Evolutionary conservation across 1,139 yeast species (phyloP), one percentile per base, ranked within the genome.

Genomic region (Sugiyamaella pinicola): DNA sequence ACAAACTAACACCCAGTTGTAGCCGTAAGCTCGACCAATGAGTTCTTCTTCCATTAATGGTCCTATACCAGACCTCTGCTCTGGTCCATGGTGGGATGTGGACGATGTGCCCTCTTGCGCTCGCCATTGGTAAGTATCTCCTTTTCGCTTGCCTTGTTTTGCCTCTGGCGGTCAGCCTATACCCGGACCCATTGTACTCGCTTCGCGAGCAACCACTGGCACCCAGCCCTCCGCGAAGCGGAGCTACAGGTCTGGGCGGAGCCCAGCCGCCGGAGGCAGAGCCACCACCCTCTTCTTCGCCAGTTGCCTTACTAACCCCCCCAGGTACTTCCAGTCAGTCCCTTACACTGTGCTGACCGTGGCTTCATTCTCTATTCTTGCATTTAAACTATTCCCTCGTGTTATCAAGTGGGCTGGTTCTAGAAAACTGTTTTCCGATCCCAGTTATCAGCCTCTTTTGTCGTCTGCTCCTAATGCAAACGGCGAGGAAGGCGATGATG

Each of bases 81-180:
- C 58, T 10, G 66, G 62, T 38, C 61, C 66, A 7, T 39, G 58
- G 29, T 66, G 69, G 69, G 55, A 54, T 24, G 58, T 57, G 8
- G 69, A 66, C 41, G 69, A 65, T 51, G 49, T 67, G 17, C 62
- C 59, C 22, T 55, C 59, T 7, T 67, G 70, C 47, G 58, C 55
- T 47, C 52, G 62, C 26, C 69, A 67, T 40, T 54, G 55, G 69
- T 65, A 61, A 46, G 69, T 55, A 12, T 24, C 3, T 17, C 28
- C 35, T 12, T 41, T 17, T 17, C n/a, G n/a, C n/a, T n/a, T n/a
- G n/a, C n/a, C n/a, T n/a, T n/a, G n/a, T n/a, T n/a, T n/a, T n/a
- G n/a, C n/a, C n/a, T n/a, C n/a, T n/a, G n/a, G n/a, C n/a, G n/a
- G n/a, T n/a, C n/a, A n/a, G n/a, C n/a, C n/a, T n/a, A n/a, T n/a